These are phyloP conservation scores for Tolypocladium nubicola DNA, from an alignment of 2,329 filamentous ascomycete species.

Conservation along the genomic window DNA sequence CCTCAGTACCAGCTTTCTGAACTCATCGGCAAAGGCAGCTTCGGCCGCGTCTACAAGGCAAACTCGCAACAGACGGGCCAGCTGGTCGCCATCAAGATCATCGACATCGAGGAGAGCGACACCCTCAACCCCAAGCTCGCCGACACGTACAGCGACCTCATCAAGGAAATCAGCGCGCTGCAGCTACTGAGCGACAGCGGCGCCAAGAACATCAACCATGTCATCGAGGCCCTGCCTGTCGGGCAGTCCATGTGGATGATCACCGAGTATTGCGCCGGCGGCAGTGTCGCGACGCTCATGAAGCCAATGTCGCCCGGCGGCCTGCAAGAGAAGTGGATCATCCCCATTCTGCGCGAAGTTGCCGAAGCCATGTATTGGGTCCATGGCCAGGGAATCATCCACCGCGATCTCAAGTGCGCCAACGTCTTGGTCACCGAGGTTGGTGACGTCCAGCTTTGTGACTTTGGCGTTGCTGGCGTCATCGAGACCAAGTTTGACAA, in stretches of 20 bases:
- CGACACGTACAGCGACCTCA: conserved; percentile 58
- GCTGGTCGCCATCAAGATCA: conserved; percentile 70
- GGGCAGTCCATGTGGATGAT: conserved; percentile 81
- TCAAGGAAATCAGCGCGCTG: conserved; percentile 59
- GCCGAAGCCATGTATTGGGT: conserved; percentile 58
- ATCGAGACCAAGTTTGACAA: conserved; percentile 69
- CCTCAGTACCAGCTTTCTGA: conserved; percentile 61
- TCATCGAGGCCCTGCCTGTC: conserved; percentile 68
- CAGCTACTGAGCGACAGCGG: conserved; percentile 63
- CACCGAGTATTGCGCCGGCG: conserved; percentile 76
- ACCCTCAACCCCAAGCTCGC: conserved; percentile 52
- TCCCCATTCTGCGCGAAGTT: conserved; percentile 56
- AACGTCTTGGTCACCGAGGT: conserved; percentile 73
- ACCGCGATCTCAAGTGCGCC: conserved; percentile 64
- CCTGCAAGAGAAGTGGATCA: conserved; percentile 60
- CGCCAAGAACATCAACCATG: conserved; percentile 70
- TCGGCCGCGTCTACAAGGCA: conserved; percentile 64
- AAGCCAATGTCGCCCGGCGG: conserved; percentile 55
- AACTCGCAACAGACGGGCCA: conserved; percentile 32
- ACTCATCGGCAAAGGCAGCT: conserved; percentile 65
- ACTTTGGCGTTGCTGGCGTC: conserved; percentile 74
- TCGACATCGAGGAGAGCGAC: conserved; percentile 73
- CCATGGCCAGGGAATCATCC: conserved; percentile 57
- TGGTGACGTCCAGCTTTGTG: conserved; percentile 69
- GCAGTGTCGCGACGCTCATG: conserved; percentile 67